A percentile compares a stretch with the other conserved stretches of the same genome.
Conservation (phyloP, 2,329 filamentous ascomycete genomes). For the Ilyonectria robusta region DNA sequence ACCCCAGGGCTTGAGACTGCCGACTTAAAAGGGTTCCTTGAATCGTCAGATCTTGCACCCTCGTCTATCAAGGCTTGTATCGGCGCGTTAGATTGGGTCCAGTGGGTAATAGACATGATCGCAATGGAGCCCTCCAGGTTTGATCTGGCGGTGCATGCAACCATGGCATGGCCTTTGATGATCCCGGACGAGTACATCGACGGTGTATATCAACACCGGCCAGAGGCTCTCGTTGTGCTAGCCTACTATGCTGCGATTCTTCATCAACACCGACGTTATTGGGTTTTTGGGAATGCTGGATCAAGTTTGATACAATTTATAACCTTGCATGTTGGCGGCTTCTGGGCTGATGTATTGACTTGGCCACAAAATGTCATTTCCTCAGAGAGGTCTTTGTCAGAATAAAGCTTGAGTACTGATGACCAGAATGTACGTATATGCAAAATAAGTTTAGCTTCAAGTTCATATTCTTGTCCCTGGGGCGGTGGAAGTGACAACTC, state of each 20-base stretch:
- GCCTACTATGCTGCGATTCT: slow-evolving; percentile 60
- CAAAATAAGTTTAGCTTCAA: no score
- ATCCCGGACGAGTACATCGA: slow-evolving; percentile 50
- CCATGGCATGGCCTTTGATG: slow-evolving; percentile 34
- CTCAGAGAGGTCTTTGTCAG: background rate
- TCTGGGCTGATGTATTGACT: background rate
- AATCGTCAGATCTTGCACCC: background rate
- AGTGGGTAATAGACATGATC: slow-evolving; percentile 10
- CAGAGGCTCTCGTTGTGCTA: slow-evolving; percentile 58
- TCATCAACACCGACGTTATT: slow-evolving; percentile 52
- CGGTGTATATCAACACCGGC: slow-evolving; percentile 52
- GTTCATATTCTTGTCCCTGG: no score
- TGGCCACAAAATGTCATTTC: background rate
- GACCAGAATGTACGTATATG: no score
- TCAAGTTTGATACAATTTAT: background rate
- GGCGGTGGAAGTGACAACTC: no score
- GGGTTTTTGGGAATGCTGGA: slow-evolving; percentile 49
- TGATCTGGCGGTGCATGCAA: slow-evolving; percentile 29
- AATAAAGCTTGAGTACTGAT: background rate
- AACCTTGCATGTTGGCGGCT: background rate
- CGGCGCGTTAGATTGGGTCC: slow-evolving; percentile 27
- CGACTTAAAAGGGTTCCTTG: background rate
- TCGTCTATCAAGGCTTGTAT: slow-evolving; percentile 25
- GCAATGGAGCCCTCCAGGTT: background rate
- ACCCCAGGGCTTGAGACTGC: background rate